These are phyloP conservation scores for Naganishia randhawae DNA, from an alignment of 768 basidiomycete species.

Conservation along the genomic window DNA sequence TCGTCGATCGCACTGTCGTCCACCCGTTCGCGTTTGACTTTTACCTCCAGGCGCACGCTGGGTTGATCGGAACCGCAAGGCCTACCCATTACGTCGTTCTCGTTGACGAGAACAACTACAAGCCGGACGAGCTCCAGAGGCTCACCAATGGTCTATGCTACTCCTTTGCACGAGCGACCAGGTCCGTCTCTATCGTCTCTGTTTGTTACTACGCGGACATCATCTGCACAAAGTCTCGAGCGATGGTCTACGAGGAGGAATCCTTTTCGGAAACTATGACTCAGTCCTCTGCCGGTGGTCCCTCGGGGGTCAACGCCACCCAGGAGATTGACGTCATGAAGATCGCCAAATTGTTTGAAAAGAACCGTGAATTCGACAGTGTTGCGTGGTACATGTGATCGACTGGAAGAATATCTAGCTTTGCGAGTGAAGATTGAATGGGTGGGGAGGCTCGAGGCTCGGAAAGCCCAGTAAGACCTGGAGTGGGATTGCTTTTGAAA, in stretches of 20 bases:
- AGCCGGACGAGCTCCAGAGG: constrained; percentile 43
- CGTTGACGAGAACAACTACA: constrained; percentile 43
- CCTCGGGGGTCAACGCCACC: neutral
- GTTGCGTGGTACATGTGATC: constrained; percentile 24
- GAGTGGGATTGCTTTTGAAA: neutral
- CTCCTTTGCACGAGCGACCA: constrained; percentile 46
- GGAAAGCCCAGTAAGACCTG: neutral
- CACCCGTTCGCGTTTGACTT: constrained; percentile 50
- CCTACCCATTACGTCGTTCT: constrained; percentile 47
- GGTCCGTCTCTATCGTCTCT: constrained; percentile 45
- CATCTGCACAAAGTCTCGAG: constrained; percentile 47
- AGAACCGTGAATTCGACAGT: constrained; percentile 35
- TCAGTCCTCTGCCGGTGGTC: constrained; percentile 21
- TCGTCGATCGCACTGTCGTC: constrained; percentile 43
- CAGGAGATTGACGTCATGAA: constrained; percentile 41
- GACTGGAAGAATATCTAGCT: neutral
- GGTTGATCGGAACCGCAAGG: constrained; percentile 48
- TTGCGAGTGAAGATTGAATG: neutral
- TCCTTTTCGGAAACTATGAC: constrained; percentile 18
- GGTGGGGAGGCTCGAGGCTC: neutral
- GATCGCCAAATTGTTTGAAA: constrained; percentile 39
- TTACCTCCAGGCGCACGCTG: constrained; percentile 48
- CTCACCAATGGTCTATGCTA: constrained; percentile 44
- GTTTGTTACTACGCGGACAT: constrained; percentile 49
- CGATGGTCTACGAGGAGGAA: constrained; percentile 41